Base-by-base conservation (phyloP, 495 filamentous ascomycete species). In the Podospora conica region DNA sequence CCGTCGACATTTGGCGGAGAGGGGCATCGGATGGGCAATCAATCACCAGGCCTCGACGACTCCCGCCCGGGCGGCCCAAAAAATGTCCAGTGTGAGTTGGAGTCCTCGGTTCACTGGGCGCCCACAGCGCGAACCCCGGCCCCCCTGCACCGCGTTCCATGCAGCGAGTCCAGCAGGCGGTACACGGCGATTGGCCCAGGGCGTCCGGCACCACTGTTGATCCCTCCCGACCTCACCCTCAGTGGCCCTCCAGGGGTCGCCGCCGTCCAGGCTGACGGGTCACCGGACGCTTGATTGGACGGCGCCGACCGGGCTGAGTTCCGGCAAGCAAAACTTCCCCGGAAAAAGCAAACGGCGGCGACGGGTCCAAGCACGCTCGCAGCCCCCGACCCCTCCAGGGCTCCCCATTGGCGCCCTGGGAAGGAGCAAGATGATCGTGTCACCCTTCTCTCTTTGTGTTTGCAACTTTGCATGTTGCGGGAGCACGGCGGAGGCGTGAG, bases 241-340 rank as follows among this genome's bases (percentile, higher is more conserved):
- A 65, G 8, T 58, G 11, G 63, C 60, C 54, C 24, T 31, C 23
- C 33, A 23, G 20, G 59, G 55, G 48, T 18, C 55, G 57, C 60
- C 58, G 25, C 61, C 65, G 65, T 64, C 69, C 69, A 68, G 58
- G 28, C 69, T 66, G 69, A 57, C 66, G 69, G 69, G 53, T 66
- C 55, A 61, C 48, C 56, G 58, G 59, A n/a, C n/a, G 53, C 55
- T 53, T 23, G 53, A 64, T 60, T 63, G 55, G 61, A 55, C 12
- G 20, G 58, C 29, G 20, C 15, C 18, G 28, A 20, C 58, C 25
- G 58, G 58, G 58, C 15, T 25, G 58, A 27, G 25, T 60, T 60
- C 58, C 58, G 58, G 55, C 55, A 57, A 15, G 22, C 55, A 25
- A 25, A 24, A 24, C 55, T 57, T 57, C 55, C 55, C 55, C 55